Base-by-base conservation (phyloP, 768 basidiomycete genomes). In the Lactifluus subvellereus region DNA sequence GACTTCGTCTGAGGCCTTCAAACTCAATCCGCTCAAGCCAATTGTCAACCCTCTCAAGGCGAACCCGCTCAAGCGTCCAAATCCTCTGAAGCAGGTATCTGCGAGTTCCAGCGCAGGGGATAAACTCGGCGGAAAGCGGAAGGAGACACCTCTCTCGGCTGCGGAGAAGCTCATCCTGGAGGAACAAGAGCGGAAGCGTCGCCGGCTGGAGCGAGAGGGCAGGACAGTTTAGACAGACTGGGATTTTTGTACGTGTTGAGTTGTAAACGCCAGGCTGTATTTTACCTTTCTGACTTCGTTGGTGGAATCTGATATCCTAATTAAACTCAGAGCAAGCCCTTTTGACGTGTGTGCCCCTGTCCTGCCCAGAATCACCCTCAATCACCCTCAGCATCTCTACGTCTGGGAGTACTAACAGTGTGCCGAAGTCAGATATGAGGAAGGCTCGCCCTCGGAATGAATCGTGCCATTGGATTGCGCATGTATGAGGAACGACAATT, bases 121-220 rank as follows among this genome's bases (percentile, higher is more conserved):
- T 51, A 76, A 75, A 48, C 71, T 74, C 42, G 83, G 83, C 49
- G 85, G 80, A 79, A 87, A 88, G 76, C 80, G 86, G 6, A 82
- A 81, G 11, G 77, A 84, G 54, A 37, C 64, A 13, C 77, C 81
- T 20, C 84, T 94, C 82, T 85, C 86, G 68, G 91, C 90, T 30
- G 90, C 90, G 16, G 95, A 98, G 74, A 79, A 82, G 66, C 74
- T 98, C 62, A 95, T 97, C 64, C 67, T 86, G 61, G 96, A 98
- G 77, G 94, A 97, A 33, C 89, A 91, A 75, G 92, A 93, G 73
- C 80, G 93, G 71, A 95, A 96, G 74, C 81, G 86, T 72, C 79
- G 92, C 67, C 77, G 84, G 66, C 87, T 89, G 84, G 89, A 89
- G 67, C 71, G 79, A 47, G 79, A 79, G 45, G 68, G 67, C 8